phyloP scores from a whole-genome alignment of 441 rosid genomes.

The Bocquillonia castaneifolia region DNA sequence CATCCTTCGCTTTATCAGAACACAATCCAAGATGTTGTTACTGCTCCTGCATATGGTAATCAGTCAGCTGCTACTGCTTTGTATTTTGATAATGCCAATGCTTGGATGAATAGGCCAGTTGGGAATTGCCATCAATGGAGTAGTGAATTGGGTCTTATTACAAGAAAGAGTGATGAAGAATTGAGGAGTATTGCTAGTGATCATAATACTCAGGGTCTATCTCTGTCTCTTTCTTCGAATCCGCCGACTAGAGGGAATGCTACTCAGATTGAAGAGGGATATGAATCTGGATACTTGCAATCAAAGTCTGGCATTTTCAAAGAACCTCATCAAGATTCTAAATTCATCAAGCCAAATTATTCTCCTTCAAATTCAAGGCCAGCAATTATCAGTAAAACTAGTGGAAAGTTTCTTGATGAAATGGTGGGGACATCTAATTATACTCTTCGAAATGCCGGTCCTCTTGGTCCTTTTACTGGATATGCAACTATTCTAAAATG shows the following conservation, averaged over 20 bases:
- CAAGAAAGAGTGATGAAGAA: conserved; percentile 22
- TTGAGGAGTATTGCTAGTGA: conserved; percentile 16
- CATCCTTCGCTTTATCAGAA: conserved; percentile 22
- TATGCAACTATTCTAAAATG: conserved; percentile 59
- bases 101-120: conserved; percentile 27
- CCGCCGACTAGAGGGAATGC: conserved; percentile 24
- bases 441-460: conserved; percentile 33
- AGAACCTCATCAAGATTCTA: conserved; percentile 27
- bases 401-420: conserved; percentile 33
- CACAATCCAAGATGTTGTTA: conserved; percentile 32
- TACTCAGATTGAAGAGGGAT: conserved; percentile 28
- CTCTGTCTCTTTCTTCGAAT: conserved; percentile 47
- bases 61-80: conserved; percentile 19
- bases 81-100: conserved; percentile 13
- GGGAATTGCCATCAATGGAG: conserved; percentile 28
- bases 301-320: conserved; percentile 10
- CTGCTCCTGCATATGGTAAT: conserved; percentile 22
- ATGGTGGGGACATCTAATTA: conserved; percentile 26
- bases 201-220: conserved; percentile 36
- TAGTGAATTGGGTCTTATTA: conserved; percentile 23
- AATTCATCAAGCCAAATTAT: conserved; percentile 6
- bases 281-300: conserved; percentile 19
- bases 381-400: conserved; percentile 19
- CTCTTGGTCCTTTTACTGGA: conserved; percentile 71
- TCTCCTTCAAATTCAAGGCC: conserved; percentile 24